A percentile compares a stretch with the other conserved stretches of the same genome.
Conservation (phyloP, 495 filamentous ascomycete genomes). For the Xylaria grammica region DNA sequence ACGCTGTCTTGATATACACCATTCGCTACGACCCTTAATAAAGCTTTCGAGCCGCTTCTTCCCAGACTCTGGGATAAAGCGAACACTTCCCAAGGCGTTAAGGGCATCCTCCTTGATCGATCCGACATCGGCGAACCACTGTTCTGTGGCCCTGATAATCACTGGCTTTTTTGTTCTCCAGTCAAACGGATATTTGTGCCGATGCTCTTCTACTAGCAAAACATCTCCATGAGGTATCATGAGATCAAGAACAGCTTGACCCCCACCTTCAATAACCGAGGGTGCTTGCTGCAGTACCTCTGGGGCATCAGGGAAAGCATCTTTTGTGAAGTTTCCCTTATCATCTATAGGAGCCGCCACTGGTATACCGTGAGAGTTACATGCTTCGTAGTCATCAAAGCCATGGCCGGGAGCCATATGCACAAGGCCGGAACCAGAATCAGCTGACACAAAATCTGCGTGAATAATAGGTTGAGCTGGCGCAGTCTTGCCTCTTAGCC, state of each 20-base stretch:
- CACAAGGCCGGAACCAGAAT: constrained; percentile 89
- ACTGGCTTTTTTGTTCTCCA: constrained; percentile 94
- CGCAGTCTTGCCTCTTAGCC: constrained; percentile 59
- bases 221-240: constrained; percentile 58
- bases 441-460: constrained; percentile 83
- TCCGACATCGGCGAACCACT: constrained; percentile 96
- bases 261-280: constrained; percentile 62
- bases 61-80: constrained; percentile 77
- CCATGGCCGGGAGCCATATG: constrained; percentile 95
- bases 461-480: constrained; percentile 71
- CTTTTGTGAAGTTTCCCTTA: constrained; percentile 75
- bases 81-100: constrained; percentile 68
- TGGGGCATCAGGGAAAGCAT: constrained; percentile 72
- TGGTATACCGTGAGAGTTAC: constrained; percentile 65
- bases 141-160: constrained; percentile 87
- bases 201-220: constrained; percentile 68
- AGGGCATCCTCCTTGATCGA: constrained; percentile 76
- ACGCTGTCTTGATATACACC: constrained; percentile 98
- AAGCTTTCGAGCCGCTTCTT: constrained; percentile 79
- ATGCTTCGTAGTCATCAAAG: constrained; percentile 93
- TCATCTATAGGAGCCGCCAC: constrained; percentile 83
- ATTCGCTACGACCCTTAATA: constrained; percentile 85
- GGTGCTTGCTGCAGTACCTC: constrained; percentile 54
- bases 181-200: constrained; percentile 96
- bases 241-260: constrained; percentile 68